Evolutionary conservation across 192 early-diverging fungal species (phyloP).

Genomic region (Mortierella antarctica): DNA sequence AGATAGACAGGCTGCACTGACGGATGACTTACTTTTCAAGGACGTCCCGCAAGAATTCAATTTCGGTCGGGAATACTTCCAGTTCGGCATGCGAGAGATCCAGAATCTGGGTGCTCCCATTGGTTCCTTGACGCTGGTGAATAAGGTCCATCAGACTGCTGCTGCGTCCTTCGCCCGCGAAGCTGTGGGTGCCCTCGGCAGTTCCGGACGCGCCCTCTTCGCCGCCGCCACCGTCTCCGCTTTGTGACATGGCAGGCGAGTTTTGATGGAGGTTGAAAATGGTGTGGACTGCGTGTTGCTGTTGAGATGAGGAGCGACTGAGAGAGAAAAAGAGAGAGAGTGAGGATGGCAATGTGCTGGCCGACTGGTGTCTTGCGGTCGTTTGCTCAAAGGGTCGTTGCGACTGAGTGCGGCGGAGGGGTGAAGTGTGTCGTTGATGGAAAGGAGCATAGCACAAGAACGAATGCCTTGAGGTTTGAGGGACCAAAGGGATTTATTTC

Average conservation of each 20-base stretch:
- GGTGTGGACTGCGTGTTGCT: not conserved
- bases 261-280: not conserved
- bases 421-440: not conserved
- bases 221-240: conserved; percentile 22
- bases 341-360: not conserved
- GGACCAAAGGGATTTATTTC: no score
- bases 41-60: conserved; percentile 44
- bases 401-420: no score
- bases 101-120: conserved; percentile 49
- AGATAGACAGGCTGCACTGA: not conserved
- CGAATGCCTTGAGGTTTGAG: no score
- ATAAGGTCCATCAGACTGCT: conserved; percentile 28
- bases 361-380: no score
- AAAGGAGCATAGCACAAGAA: no score
- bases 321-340: not conserved
- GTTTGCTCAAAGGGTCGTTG: no score
- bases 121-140: conserved; percentile 34
- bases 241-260: conserved; percentile 32
- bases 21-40: conserved; percentile 44
- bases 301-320: not conserved
- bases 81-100: conserved; percentile 44
- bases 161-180: conserved; percentile 1
- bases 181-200: not conserved
- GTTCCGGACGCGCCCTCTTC: conserved; percentile 10
- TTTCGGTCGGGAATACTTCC: conserved; percentile 40